Percentiles rank a stretch among this genome's conserved stretches.
Conservation (phyloP, 441 rosid species). For the Gossypium trilobum region DNA sequence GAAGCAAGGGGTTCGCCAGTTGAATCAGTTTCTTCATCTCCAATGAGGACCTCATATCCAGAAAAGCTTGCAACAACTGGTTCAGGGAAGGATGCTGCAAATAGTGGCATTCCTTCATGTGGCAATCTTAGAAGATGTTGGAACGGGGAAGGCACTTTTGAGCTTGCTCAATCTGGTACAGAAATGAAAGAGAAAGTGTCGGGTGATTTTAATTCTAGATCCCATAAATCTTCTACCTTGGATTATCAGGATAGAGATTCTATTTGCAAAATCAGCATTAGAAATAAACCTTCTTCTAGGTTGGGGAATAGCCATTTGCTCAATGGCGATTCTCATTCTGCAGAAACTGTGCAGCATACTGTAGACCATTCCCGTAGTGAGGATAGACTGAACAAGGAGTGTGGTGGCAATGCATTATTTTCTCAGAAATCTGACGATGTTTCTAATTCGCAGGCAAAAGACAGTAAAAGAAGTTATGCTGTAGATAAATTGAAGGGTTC, state of each 20-base stretch:
- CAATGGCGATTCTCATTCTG: slow-evolving; percentile 17
- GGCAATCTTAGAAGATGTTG: slow-evolving; percentile 20
- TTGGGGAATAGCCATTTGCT: slow-evolving; percentile 12
- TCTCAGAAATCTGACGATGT: background rate
- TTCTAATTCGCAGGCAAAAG: slow-evolving; percentile 7
- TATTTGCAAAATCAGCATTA: slow-evolving; percentile 11
- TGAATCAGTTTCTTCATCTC: slow-evolving; percentile 76
- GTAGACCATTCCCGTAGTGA: background rate
- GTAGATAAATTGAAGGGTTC: background rate
- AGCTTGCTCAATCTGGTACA: slow-evolving; percentile 16
- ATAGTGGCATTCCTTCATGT: slow-evolving; percentile 22
- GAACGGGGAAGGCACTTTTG: slow-evolving; percentile 25
- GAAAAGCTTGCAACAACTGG: slow-evolving; percentile 31
- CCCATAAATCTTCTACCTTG: slow-evolving; percentile 10
- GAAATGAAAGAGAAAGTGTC: slow-evolving; percentile 22
- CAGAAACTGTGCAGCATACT: slow-evolving; percentile 10
- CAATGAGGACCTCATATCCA: slow-evolving; percentile 33
- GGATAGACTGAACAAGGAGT: slow-evolving; percentile 2
- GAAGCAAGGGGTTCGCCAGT: slow-evolving; percentile 53
- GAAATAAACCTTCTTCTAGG: slow-evolving; percentile 20
- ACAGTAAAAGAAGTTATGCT: background rate
- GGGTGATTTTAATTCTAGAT: slow-evolving; percentile 13
- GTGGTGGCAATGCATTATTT: background rate
- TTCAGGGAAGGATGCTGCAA: slow-evolving; percentile 23
- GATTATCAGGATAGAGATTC: slow-evolving; percentile 18